Percentiles rank a stretch among this genome's conserved stretches.
These are phyloP conservation scores for Mucor mucedo DNA, from an alignment of 371 early-diverging fungal genomes.

Conservation along the genomic window DNA sequence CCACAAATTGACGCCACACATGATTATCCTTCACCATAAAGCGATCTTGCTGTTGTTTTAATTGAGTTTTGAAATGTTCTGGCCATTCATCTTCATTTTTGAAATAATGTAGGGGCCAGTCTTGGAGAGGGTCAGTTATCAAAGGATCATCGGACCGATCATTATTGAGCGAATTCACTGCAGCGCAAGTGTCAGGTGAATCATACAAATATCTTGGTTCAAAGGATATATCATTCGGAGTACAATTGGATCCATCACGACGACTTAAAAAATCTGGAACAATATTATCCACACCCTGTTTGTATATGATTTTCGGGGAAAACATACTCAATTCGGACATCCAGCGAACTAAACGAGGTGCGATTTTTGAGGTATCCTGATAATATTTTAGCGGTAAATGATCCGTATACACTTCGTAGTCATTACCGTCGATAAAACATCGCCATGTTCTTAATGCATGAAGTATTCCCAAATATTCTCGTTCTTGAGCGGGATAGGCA, in stretches of 20 bases:
- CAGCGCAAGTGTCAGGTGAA: background rate
- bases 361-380: constrained; percentile 30
- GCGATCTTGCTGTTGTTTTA: background rate
- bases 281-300: background rate
- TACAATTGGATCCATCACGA: background rate
- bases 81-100: background rate
- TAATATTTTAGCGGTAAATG: constrained; percentile 32
- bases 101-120: constrained; percentile 3
- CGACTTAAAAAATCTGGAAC: background rate
- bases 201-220: constrained; percentile 1
- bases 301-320: background rate
- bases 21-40: background rate
- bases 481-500: constrained; percentile 41
- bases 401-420: constrained; percentile 29
- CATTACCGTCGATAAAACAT: constrained; percentile 32
- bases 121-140: background rate
- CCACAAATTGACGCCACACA: background rate
- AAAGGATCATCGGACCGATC: background rate
- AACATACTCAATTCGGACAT: background rate
- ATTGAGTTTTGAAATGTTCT: background rate
- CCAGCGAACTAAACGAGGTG: constrained; percentile 32
- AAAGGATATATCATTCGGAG: background rate
- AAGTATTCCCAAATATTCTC: constrained; percentile 40
- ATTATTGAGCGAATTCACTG: background rate
- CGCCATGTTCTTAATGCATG: constrained; percentile 38